These are phyloP conservation scores for Neolentinus lepideus DNA, from an alignment of 1,284 basidiomycete species.

Conservation along the genomic window DNA sequence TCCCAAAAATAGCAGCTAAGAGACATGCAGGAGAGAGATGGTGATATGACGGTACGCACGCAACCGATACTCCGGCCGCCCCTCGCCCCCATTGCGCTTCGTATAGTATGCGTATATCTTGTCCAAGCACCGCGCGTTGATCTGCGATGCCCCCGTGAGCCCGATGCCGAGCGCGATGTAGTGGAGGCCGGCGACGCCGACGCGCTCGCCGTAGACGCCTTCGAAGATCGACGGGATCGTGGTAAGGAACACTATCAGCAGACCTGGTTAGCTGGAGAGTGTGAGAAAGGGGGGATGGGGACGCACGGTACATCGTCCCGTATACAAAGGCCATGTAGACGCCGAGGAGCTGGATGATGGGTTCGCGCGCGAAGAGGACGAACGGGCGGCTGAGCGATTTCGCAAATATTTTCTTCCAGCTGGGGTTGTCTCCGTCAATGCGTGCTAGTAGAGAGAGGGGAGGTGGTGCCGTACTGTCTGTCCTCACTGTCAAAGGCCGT, in stretches of 20 bases:
- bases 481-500: slow-evolving; percentile 21
- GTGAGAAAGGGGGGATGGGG: background rate
- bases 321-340: slow-evolving; percentile 45
- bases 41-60: slow-evolving; percentile 28
- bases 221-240: slow-evolving; percentile 59
- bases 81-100: slow-evolving; percentile 40
- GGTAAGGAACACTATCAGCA: slow-evolving; percentile 48
- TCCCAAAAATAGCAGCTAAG: no score
- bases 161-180: slow-evolving; percentile 62
- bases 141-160: slow-evolving; percentile 42
- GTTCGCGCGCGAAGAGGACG: slow-evolving; percentile 34
- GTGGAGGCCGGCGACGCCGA: slow-evolving; percentile 52
- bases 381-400: slow-evolving; percentile 38
- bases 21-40: no score
- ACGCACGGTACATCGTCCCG: slow-evolving; percentile 47
- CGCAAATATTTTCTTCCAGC: slow-evolving; percentile 30
- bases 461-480: slow-evolving; percentile 25
- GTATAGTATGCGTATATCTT: slow-evolving; percentile 44
- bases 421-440: no score
- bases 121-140: slow-evolving; percentile 54
- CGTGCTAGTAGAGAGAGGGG: no score
- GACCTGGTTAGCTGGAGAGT: background rate
- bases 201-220: slow-evolving; percentile 36
- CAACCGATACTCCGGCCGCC: slow-evolving; percentile 52
- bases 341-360: slow-evolving; percentile 36